These are phyloP conservation scores for Huiozyma sinensis DNA, from an alignment of 805 yeast species.

Conservation along the genomic window DNA sequence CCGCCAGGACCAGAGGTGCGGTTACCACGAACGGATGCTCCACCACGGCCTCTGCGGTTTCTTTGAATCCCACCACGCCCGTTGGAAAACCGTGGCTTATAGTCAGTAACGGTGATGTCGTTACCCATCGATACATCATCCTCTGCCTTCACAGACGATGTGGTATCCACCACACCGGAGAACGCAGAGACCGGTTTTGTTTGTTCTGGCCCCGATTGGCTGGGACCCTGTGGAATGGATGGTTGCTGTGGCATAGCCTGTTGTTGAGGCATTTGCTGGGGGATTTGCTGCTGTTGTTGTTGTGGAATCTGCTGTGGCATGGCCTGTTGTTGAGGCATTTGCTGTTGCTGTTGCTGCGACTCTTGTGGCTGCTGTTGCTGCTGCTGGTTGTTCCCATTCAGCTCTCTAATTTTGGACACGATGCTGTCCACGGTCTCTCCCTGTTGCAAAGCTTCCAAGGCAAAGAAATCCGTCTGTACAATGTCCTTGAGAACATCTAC, in stretches of 20 bases:
- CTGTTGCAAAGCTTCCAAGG: slow-evolving; percentile 36
- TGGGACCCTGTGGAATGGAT: slow-evolving; percentile 7
- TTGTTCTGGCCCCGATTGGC: slow-evolving; percentile 7
- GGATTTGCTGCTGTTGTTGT: slow-evolving; percentile 11
- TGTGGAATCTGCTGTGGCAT: slow-evolving; percentile 7
- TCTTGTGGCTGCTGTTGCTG: slow-evolving; percentile 6
- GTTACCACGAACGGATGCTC: slow-evolving; percentile 8
- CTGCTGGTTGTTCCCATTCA: slow-evolving; percentile 7
- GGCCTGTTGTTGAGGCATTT: slow-evolving; percentile 6
- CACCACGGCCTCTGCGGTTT: slow-evolving; percentile 7
- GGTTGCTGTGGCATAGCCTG: slow-evolving; percentile 10
- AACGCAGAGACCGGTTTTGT: slow-evolving; percentile 19
- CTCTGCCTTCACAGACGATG: slow-evolving; percentile 6
- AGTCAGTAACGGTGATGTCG: slow-evolving; percentile 8
- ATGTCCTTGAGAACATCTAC: slow-evolving; percentile 48
- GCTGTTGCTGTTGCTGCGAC: slow-evolving; percentile 8
- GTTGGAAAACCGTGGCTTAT: slow-evolving; percentile 12
- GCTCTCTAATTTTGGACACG: slow-evolving; percentile 21
- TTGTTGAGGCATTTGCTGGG: slow-evolving; percentile 9
- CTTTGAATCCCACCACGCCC: slow-evolving; percentile 1
- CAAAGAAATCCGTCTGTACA: slow-evolving; percentile 46
- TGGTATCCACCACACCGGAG: slow-evolving; percentile 17
- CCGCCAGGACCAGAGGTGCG: slow-evolving; percentile 14
- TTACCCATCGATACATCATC: slow-evolving; percentile 7
- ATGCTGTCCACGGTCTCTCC: slow-evolving; percentile 25